Percentiles rank a stretch among this genome's conserved stretches.
Conservation (phyloP, 2,329 filamentous ascomycete species). For the Alternaria ethzedia region DNA sequence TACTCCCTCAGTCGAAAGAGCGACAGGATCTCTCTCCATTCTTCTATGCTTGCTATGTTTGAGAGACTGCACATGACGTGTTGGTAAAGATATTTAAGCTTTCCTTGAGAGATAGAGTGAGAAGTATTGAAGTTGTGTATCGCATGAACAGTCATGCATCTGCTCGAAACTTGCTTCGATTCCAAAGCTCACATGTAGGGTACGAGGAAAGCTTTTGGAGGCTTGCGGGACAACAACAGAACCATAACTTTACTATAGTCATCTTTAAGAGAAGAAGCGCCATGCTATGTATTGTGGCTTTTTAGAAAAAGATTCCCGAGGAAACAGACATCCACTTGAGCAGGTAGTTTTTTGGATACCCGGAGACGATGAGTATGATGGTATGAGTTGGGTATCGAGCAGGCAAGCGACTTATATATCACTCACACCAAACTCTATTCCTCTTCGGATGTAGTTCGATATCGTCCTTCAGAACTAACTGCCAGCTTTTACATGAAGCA, state of each 20-base stretch:
- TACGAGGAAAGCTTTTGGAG: neutral
- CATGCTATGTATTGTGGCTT: neutral
- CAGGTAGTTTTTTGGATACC: neutral
- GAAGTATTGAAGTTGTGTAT: neutral
- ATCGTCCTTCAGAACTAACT: neutral
- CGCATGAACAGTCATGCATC: neutral
- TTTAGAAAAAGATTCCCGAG: neutral
- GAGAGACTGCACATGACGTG: neutral
- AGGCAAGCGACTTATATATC: neutral
- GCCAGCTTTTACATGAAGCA: neutral
- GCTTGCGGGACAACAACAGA: neutral
- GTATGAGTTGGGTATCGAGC: neutral
- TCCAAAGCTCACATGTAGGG: neutral
- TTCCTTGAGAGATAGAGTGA: neutral
- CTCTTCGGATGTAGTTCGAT: neutral
- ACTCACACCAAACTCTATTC: neutral
- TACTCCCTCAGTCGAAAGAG: neutral
- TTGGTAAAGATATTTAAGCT: neutral
- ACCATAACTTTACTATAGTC: accelerated
- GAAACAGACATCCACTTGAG: neutral
- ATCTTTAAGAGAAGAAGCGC: neutral
- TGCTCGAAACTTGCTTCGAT: neutral
- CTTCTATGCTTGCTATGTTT: no score
- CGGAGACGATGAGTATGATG: neutral
- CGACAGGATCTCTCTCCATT: neutral